Evolutionary conservation across 2,329 filamentous ascomycete genomes (phyloP).

Genomic region (Penicillium oxalicum): DNA sequence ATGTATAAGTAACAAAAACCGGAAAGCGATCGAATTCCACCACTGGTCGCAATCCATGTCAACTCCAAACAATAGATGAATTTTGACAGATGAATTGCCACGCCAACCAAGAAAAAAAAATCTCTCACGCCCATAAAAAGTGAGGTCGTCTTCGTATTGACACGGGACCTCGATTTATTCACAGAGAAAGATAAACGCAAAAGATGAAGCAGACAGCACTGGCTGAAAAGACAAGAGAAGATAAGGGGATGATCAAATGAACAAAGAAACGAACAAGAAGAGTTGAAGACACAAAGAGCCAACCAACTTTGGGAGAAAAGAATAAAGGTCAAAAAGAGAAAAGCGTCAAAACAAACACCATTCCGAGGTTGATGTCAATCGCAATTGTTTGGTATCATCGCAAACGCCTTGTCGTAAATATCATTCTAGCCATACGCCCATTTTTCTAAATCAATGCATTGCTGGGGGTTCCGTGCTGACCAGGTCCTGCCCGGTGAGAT

Average conservation of each 20-base stretch:
- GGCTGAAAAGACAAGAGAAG: too few species aligned
- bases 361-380: conserved; percentile 11
- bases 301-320: too few species aligned
- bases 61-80: too few species aligned
- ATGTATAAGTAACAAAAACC: too few species aligned
- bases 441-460: conserved; percentile 5
- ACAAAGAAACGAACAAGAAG: too few species aligned
- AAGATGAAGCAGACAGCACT: conserved; percentile 4
- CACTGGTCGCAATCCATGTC: not conserved
- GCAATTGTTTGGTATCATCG: conserved; percentile 14
- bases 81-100: not conserved
- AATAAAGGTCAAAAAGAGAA: too few species aligned
- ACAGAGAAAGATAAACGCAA: conserved; percentile 9
- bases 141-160: conserved; percentile 4
- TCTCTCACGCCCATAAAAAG: conserved; percentile 10
- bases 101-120: not conserved
- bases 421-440: conserved; percentile 17
- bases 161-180: conserved; percentile 20
- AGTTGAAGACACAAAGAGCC: too few species aligned
- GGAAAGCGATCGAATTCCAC: too few species aligned
- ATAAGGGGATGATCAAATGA: too few species aligned
- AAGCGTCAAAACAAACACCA: conserved; percentile 6
- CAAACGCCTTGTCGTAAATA: conserved; percentile 24
- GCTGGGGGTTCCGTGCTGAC: conserved; percentile 4
- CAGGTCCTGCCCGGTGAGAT: conserved; percentile 15